Percentiles rank a stretch among this genome's conserved stretches.
Conservation (phyloP, 768 basidiomycete genomes). For the Suillus paluster region DNA sequence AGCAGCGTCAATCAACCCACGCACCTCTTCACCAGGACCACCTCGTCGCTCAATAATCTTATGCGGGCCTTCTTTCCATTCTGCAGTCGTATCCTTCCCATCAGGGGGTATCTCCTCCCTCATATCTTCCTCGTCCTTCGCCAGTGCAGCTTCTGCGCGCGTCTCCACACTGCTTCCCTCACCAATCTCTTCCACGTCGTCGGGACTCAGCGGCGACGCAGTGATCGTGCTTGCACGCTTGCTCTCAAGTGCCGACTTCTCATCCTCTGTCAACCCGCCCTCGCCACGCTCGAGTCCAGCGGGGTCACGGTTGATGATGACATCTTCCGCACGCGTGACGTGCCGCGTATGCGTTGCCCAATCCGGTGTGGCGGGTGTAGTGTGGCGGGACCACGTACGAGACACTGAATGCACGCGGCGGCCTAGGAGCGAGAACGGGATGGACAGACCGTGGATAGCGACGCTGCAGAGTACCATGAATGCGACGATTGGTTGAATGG, state of each 20-base stretch:
- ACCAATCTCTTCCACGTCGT: constrained; percentile 16
- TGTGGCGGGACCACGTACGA: constrained; percentile 87
- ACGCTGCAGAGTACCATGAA: constrained; percentile 96
- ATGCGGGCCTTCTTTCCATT: constrained; percentile 77
- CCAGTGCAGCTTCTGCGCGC: constrained; percentile 15
- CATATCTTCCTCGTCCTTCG: constrained; percentile 20
- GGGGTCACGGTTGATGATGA: constrained; percentile 85
- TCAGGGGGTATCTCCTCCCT: constrained; percentile 49
- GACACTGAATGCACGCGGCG: constrained; percentile 87
- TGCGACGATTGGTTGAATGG: constrained; percentile 91
- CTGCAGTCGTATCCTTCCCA: constrained; percentile 42
- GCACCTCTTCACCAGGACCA: constrained; percentile 71
- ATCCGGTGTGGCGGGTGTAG: constrained; percentile 61
- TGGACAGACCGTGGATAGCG: constrained; percentile 86
- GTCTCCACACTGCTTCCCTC: constrained; percentile 3
- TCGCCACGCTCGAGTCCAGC: constrained; percentile 56
- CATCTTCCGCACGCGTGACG: constrained; percentile 72
- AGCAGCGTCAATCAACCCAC: constrained; percentile 19
- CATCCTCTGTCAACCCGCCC: constrained; percentile 31
- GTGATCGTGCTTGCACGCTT: constrained; percentile 21
- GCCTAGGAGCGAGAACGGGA: constrained; percentile 93
- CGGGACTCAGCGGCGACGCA: constrained; percentile 11
- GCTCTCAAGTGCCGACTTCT: constrained; percentile 32
- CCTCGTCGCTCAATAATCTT: constrained; percentile 63
- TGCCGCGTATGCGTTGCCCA: constrained; percentile 82